A percentile compares a stretch with the other conserved stretches of the same genome.
Evolutionary conservation across 305 asterid genomes (phyloP).

Genomic region (Striga hermonthica): DNA sequence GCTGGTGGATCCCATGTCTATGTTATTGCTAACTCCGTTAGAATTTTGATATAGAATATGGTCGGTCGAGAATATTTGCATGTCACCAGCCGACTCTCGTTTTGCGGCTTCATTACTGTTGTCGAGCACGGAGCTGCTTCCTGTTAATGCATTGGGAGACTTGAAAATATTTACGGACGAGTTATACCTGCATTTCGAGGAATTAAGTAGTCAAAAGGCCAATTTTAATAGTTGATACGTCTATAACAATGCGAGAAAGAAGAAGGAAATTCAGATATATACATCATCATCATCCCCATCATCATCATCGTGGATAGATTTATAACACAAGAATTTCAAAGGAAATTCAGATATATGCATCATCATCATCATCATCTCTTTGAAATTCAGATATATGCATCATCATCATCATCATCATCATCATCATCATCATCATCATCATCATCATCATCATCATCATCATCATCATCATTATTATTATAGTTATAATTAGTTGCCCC

Average conservation of each 20-base stretch:
- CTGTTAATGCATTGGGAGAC: slow-evolving; percentile 44
- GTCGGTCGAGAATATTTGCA: slow-evolving; percentile 36
- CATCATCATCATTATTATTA: too few species aligned
- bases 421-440: too few species aligned
- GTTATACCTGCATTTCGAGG: slow-evolving; percentile 57
- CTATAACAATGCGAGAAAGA: slow-evolving; percentile 19
- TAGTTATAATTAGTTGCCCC: too few species aligned
- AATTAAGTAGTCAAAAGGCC: slow-evolving; percentile 23
- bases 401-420: too few species aligned
- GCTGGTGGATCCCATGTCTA: slow-evolving; percentile 64
- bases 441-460: too few species aligned
- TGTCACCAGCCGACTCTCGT: slow-evolving; percentile 40
- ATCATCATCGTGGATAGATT: too few species aligned
- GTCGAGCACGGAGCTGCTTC: slow-evolving; percentile 42
- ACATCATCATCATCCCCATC: too few species aligned
- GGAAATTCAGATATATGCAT: too few species aligned
- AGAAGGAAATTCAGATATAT: not conserved
- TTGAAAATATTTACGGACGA: slow-evolving; percentile 48
- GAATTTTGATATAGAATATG: slow-evolving; percentile 40
- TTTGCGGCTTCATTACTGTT: slow-evolving; percentile 50
- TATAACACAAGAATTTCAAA: too few species aligned
- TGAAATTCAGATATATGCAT: too few species aligned
- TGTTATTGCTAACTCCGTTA: slow-evolving; percentile 47
- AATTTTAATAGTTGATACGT: slow-evolving; percentile 8
- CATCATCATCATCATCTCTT: too few species aligned